A percentile compares a stretch with the other conserved stretches of the same genome.
Evolutionary conservation across 306 rosid species (phyloP).

Genomic region (Quillaja saponaria): DNA sequence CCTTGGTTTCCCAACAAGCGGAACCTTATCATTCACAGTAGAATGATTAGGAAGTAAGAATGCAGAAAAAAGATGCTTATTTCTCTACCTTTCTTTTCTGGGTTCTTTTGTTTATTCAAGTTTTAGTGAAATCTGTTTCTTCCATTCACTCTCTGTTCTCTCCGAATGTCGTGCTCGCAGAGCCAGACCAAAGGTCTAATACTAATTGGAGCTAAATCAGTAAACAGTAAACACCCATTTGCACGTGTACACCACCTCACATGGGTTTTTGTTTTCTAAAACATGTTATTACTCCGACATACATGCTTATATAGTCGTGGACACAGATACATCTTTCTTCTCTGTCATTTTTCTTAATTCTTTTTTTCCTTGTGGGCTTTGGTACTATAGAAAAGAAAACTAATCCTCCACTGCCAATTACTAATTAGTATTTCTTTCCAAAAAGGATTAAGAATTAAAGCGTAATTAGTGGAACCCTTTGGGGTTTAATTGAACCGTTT

Average conservation of each 20-base stretch:
- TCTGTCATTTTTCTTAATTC: conserved; percentile 4
- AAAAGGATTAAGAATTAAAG: conserved; percentile 27
- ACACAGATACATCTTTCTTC: too few relatives aligned
- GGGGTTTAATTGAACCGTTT: neutral
- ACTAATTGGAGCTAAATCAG: neutral
- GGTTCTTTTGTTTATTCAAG: conserved; percentile 21
- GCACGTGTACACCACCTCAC: conserved; percentile 75
- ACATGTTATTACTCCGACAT: conserved; percentile 35
- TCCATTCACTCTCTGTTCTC: conserved; percentile 43
- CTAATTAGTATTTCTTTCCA: neutral
- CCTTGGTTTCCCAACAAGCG: conserved; percentile 36
- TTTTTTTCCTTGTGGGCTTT: conserved; percentile 9
- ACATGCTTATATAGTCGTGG: too few relatives aligned
- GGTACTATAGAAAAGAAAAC: too few relatives aligned
- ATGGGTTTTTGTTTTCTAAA: conserved; percentile 41
- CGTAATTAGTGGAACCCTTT: conserved; percentile 23
- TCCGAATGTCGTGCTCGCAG: conserved; percentile 49
- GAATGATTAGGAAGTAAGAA: conserved; percentile 42
- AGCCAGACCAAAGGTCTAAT: neutral
- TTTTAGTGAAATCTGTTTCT: conserved; percentile 41
- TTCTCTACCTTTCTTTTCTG: conserved; percentile 12
- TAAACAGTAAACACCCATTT: conserved; percentile 24
- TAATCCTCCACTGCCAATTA: neutral
- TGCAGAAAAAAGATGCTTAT: conserved; percentile 33
- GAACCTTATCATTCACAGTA: conserved; percentile 38